phyloP scores from a whole-genome alignment of 108 stramenopile species.

The Cyclostephanos invisitatus region DNA sequence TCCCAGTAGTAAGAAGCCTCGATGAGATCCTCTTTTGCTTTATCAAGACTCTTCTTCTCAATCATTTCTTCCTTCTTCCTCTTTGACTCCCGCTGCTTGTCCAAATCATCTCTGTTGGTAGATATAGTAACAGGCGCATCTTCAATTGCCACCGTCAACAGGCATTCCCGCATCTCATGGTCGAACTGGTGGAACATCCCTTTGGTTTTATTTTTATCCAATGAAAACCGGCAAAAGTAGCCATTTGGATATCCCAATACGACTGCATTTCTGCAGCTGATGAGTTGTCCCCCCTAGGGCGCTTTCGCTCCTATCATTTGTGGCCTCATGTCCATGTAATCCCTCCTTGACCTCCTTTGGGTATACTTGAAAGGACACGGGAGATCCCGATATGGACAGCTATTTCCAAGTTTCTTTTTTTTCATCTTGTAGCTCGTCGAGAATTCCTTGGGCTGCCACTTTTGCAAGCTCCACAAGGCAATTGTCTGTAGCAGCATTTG shows the following conservation, averaged over 20 bases:
- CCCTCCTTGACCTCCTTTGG: not conserved
- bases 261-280: not conserved
- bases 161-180: not conserved
- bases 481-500: not conserved
- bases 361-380: not conserved
- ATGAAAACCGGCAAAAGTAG: not conserved
- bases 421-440: not conserved
- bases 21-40: not conserved
- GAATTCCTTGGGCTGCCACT: not conserved
- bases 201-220: not conserved
- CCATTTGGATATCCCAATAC: not conserved
- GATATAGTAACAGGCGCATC: not conserved
- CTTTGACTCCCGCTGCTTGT: conserved; percentile 1
- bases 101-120: not conserved
- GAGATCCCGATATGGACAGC: not conserved
- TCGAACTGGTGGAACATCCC: conserved; percentile 3
- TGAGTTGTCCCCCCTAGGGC: conserved; percentile 5
- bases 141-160: not conserved
- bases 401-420: conserved; percentile 4
- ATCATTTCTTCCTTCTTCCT: conserved; percentile 18
- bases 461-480: not conserved
- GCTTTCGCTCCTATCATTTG: conserved; percentile 6
- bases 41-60: conserved; percentile 1
- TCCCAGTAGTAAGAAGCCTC: conserved; percentile 1
- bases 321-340: not conserved